These are phyloP conservation scores for Beauveria asiatica DNA, from an alignment of 2,329 filamentous ascomycete species.

Conservation along the genomic window DNA sequence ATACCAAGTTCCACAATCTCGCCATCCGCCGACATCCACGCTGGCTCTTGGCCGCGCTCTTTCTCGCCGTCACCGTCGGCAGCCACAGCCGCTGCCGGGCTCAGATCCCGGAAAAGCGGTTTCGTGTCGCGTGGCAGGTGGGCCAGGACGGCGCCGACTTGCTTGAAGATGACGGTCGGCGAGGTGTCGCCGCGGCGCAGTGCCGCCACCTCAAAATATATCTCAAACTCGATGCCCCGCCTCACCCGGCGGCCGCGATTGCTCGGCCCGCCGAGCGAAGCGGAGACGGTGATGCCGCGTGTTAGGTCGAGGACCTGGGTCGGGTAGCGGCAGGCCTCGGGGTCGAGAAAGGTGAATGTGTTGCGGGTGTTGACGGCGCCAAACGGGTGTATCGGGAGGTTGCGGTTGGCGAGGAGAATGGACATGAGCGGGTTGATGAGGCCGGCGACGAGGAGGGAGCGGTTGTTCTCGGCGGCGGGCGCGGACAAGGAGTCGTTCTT, in stretches of 20 bases:
- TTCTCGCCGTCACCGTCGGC: not conserved
- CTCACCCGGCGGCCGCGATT: constrained; percentile 8
- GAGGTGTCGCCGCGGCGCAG: constrained; percentile 6
- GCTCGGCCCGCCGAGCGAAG: constrained; percentile 6
- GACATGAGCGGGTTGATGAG: constrained; percentile 13
- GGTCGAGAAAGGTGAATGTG: constrained; percentile 10
- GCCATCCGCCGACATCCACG: constrained; percentile 5
- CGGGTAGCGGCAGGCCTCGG: constrained; percentile 9
- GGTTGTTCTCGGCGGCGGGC: not conserved
- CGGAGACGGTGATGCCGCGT: constrained; percentile 10
- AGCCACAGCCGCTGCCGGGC: not conserved
- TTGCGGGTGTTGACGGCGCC: constrained; percentile 12
- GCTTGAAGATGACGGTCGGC: constrained; percentile 10
- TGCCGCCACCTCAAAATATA: constrained; percentile 7
- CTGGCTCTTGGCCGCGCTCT: not conserved
- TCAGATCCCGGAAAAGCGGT: constrained; percentile 4
- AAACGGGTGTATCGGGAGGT: constrained; percentile 8
- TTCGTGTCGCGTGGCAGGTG: constrained; percentile 6
- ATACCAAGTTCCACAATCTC: constrained; percentile 10
- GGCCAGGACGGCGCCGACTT: constrained; percentile 7
- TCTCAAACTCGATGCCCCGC: constrained; percentile 11
- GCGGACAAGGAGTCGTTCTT: not conserved
- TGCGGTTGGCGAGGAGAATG: constrained; percentile 11
- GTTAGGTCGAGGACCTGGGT: constrained; percentile 4
- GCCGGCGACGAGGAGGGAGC: constrained; percentile 8